These are phyloP conservation scores for Thecaphora frezii DNA, from an alignment of 1,284 basidiomycete genomes.

Conservation along the genomic window DNA sequence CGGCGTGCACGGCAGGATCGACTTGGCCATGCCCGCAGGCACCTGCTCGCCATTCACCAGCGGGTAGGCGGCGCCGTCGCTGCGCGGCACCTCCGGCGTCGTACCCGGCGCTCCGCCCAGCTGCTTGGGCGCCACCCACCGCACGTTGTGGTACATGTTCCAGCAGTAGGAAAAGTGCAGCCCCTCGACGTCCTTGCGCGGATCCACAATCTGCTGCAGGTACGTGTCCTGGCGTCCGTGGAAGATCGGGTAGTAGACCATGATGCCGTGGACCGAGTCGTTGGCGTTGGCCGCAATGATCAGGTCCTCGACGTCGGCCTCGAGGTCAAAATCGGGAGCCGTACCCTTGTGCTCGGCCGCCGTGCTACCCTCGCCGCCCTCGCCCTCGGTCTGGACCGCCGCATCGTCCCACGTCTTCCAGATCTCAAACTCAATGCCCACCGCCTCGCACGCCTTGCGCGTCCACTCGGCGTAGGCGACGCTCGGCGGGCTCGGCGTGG, in stretches of 20 bases:
- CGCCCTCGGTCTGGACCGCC: slow-evolving; percentile 60
- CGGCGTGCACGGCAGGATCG: slow-evolving; percentile 94
- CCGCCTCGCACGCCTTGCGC: slow-evolving; percentile 80
- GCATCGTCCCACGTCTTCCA: slow-evolving; percentile 58
- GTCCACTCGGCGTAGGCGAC: slow-evolving; percentile 92
- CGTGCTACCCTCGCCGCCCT: slow-evolving; percentile 57
- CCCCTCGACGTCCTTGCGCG: slow-evolving; percentile 95
- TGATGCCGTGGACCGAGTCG: slow-evolving; percentile 83
- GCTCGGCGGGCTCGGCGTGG: slow-evolving; percentile 82
- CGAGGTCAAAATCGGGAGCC: slow-evolving; percentile 74
- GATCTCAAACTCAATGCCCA: slow-evolving; percentile 81
- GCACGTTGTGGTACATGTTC: slow-evolving; percentile 60
- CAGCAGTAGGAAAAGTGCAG: slow-evolving; percentile 70
- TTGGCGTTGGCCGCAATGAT: slow-evolving; percentile 73
- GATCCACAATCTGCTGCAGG: slow-evolving; percentile 89
- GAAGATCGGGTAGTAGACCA: slow-evolving; percentile 68
- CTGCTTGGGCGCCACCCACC: slow-evolving; percentile 53
- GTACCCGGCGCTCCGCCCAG: slow-evolving; percentile 55
- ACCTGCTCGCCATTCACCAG: slow-evolving; percentile 29
- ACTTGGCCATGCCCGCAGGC: slow-evolving; percentile 81
- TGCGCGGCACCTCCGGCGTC: slow-evolving; percentile 43
- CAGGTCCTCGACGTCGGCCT: slow-evolving; percentile 61
- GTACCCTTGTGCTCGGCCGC: slow-evolving; percentile 69
- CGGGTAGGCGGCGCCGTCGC: slow-evolving; percentile 23
- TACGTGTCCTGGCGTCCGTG: slow-evolving; percentile 79